Evolutionary conservation across 139 green algal genomes (phyloP).

Genomic region (Coelastrella sp.): DNA sequence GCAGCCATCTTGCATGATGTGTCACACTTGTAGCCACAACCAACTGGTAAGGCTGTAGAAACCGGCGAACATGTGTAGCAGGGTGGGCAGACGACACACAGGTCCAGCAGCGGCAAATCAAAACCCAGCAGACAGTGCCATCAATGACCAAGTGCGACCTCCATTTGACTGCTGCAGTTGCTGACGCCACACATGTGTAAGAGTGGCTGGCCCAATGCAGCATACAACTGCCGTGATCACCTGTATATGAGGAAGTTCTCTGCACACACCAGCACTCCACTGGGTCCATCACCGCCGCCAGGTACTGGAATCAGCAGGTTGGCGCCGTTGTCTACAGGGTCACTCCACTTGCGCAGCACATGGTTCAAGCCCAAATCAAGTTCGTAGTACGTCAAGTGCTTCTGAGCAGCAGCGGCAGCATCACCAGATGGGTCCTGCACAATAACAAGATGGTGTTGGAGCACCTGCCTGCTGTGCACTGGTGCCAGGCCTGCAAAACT

Average conservation of each 20-base stretch:
- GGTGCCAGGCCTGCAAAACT: too few relatives aligned
- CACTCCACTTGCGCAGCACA: constrained; percentile 92
- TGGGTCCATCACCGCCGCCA: constrained; percentile 86
- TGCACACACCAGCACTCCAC: constrained; percentile 95
- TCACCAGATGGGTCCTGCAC: constrained; percentile 88
- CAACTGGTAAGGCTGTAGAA: background rate
- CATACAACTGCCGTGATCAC: constrained; percentile 57
- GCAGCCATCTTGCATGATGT: background rate
- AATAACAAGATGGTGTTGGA: constrained; percentile 47
- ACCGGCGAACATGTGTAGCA: too few relatives aligned
- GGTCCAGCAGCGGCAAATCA: too few relatives aligned
- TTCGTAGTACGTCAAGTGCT: constrained; percentile 98
- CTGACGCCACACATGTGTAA: too few relatives aligned
- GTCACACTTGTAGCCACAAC: background rate
- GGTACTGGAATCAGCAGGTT: constrained; percentile 97
- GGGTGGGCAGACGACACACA: too few relatives aligned
- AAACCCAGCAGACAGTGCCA: too few relatives aligned
- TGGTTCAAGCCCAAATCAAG: constrained; percentile 99
- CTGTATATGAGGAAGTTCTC: constrained; percentile 99
- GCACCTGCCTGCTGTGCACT: too few relatives aligned
- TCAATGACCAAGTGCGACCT: too few relatives aligned
- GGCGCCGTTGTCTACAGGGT: constrained; percentile 96
- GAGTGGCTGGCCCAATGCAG: background rate
- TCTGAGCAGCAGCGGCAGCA: constrained; percentile 92
- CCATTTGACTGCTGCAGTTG: too few relatives aligned